Evolutionary conservation across 441 rosid genomes (phyloP).

Genomic region (Euphorbia celastroides): DNA sequence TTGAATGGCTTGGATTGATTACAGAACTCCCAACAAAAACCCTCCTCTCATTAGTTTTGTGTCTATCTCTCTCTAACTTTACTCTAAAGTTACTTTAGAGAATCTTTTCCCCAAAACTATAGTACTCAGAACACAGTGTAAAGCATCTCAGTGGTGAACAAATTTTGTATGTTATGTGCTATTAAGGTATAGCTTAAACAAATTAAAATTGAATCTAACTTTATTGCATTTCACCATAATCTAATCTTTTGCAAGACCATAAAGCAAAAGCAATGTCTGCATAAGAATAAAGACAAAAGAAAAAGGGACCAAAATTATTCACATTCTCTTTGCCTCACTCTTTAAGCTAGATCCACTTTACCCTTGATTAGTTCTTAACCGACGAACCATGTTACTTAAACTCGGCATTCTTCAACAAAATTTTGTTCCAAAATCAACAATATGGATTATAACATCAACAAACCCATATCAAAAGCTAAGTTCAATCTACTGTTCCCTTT

Average conservation of each 20-base stretch:
- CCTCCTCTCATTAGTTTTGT: too few relatives aligned
- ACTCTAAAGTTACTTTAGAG: too few relatives aligned
- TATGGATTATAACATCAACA: background rate
- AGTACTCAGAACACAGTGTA: too few relatives aligned
- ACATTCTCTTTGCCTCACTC: slow-evolving; percentile 17
- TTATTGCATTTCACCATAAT: too few relatives aligned
- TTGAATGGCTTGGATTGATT: too few relatives aligned
- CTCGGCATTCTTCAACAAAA: background rate
- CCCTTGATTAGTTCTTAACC: background rate
- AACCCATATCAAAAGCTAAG: background rate
- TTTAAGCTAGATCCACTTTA: slow-evolving; percentile 12
- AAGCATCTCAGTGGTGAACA: too few relatives aligned
- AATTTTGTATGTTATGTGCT: too few relatives aligned
- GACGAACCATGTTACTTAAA: background rate
- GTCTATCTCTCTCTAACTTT: too few relatives aligned
- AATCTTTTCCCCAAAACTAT: too few relatives aligned
- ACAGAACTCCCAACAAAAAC: too few relatives aligned
- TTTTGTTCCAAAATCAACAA: background rate
- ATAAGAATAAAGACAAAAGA: background rate
- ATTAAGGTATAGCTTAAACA: too few relatives aligned
- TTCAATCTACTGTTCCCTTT: background rate
- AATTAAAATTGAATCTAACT: too few relatives aligned
- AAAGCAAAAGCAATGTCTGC: slow-evolving; percentile 5
- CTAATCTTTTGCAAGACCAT: slow-evolving; percentile 12
- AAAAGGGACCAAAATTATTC: background rate